A percentile compares a stretch with the other conserved stretches of the same genome.
These are phyloP conservation scores for Gremmenia infestans DNA, from an alignment of 2,329 filamentous ascomycete species.

Conservation along the genomic window DNA sequence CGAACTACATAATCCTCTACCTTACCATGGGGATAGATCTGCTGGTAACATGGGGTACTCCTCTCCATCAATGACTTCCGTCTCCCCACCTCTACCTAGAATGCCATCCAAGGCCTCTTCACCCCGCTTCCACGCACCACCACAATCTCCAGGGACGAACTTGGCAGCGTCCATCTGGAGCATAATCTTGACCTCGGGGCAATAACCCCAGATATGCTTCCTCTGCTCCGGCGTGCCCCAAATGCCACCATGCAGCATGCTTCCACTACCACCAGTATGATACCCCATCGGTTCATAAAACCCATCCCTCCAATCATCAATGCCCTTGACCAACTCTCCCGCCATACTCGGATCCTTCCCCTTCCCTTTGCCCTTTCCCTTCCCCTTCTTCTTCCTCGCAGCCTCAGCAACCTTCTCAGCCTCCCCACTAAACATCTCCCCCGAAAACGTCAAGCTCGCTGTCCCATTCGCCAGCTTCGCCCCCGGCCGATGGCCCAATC, in stretches of 20 bases:
- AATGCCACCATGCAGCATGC: conserved; percentile 39
- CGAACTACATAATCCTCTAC: background rate
- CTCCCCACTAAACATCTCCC: conserved; percentile 42
- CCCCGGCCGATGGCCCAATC: conserved; percentile 45
- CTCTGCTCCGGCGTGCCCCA: conserved; percentile 46
- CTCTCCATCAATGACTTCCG: conserved; percentile 29
- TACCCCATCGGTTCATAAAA: conserved; percentile 55
- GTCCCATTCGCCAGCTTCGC: conserved; percentile 48
- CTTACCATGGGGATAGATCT: conserved; percentile 28
- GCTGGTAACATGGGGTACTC: conserved; percentile 30
- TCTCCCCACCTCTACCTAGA: conserved; percentile 9
- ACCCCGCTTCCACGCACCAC: conserved; percentile 41
- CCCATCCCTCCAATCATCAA: conserved; percentile 48
- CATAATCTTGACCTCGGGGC: conserved; percentile 55
- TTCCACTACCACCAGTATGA: conserved; percentile 48
- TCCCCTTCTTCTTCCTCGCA: conserved; percentile 19
- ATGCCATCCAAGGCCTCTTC: conserved; percentile 22
- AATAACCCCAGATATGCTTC: conserved; percentile 51
- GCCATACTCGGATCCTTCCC: conserved; percentile 21
- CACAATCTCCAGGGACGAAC: conserved; percentile 45
- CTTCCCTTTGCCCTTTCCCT: conserved; percentile 8
- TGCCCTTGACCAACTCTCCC: conserved; percentile 33
- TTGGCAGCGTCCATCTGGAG: conserved; percentile 49
- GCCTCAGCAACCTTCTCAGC: conserved; percentile 21
- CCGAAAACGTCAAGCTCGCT: conserved; percentile 44